These are phyloP conservation scores for Lepidium didymum DNA, from an alignment of 345 rosid species.

Conservation along the genomic window DNA sequence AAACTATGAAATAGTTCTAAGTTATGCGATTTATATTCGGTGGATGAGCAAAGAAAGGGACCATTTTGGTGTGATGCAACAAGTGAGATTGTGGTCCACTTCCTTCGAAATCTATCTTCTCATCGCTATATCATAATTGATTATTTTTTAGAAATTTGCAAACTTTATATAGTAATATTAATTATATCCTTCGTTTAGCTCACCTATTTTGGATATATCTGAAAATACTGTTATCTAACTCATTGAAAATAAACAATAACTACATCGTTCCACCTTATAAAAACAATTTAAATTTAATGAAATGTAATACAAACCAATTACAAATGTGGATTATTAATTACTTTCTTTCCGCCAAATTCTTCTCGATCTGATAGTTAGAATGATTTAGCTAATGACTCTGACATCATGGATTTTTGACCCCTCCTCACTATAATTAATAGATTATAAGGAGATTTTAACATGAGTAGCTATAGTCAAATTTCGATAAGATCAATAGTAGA, in stretches of 20 bases:
- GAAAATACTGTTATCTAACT: neutral
- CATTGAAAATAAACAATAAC: neutral
- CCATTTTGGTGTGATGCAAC: slow-evolving; percentile 22
- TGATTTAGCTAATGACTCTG: too few species aligned
- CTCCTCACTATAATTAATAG: too few species aligned
- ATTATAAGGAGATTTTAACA: too few species aligned
- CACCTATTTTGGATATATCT: slow-evolving; percentile 1
- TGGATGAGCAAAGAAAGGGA: slow-evolving; percentile 15
- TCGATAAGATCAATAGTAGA: too few species aligned
- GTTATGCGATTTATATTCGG: neutral
- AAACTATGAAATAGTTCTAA: neutral
- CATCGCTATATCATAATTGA: slow-evolving; percentile 6
- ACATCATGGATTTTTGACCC: too few species aligned
- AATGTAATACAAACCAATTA: neutral
- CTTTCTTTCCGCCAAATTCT: neutral
- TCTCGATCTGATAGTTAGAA: too few species aligned
- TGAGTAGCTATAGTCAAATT: too few species aligned
- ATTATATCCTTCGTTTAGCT: slow-evolving; percentile 3
- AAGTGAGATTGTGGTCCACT: slow-evolving; percentile 25
- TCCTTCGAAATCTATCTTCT: slow-evolving; percentile 6
- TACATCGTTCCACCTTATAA: neutral
- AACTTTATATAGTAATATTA: slow-evolving; percentile 1
- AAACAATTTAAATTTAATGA: too few species aligned
- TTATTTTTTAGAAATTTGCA: slow-evolving; percentile 4
- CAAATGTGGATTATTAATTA: neutral